Conservation (phyloP, 2,329 filamentous ascomycete species). For the Aspergillus tubingensis region DNA sequence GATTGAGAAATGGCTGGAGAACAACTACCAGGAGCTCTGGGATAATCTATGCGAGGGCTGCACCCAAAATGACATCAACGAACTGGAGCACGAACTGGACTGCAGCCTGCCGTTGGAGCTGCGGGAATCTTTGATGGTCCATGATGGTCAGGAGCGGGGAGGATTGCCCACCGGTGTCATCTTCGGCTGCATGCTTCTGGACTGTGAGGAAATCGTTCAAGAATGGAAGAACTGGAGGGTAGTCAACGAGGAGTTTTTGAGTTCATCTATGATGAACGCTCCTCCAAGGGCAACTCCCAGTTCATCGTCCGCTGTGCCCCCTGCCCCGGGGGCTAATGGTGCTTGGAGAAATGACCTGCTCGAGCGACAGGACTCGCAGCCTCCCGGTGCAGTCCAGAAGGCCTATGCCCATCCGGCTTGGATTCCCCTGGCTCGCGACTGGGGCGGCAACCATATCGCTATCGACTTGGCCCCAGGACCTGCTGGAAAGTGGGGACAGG, state of each 20-base stretch:
- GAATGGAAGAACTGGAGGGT: slow-evolving; percentile 96
- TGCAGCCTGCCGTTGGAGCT: slow-evolving; percentile 92
- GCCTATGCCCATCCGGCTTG: slow-evolving; percentile 91
- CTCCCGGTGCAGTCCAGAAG: slow-evolving; percentile 82
- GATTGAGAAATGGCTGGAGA: slow-evolving; percentile 91
- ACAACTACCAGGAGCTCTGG: slow-evolving; percentile 90
- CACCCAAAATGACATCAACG: slow-evolving; percentile 92
- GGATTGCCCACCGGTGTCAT: slow-evolving; percentile 89
- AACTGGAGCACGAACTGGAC: slow-evolving; percentile 93
- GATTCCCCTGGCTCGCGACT: slow-evolving; percentile 95
- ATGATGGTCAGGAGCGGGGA: slow-evolving; percentile 96
- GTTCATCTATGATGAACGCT: slow-evolving; percentile 55
- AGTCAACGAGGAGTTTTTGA: slow-evolving; percentile 87
- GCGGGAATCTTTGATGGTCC: slow-evolving; percentile 83
- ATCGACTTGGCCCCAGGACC: slow-evolving; percentile 91
- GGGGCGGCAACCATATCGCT: slow-evolving; percentile 97
- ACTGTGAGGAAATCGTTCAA: slow-evolving; percentile 97
- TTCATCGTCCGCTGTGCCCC: slow-evolving; percentile 64
- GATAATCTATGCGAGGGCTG: slow-evolving; percentile 92
- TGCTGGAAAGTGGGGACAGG: slow-evolving; percentile 88
- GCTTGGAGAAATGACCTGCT: slow-evolving; percentile 85
- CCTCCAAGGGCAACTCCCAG: slow-evolving; percentile 68
- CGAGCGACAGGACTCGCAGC: slow-evolving; percentile 82
- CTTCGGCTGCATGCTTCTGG: slow-evolving; percentile 91
- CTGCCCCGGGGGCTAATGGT: slow-evolving; percentile 58